Evolutionary conservation across 2,329 filamentous ascomycete genomes (phyloP).

Genomic region (Huntiella omanensis): DNA sequence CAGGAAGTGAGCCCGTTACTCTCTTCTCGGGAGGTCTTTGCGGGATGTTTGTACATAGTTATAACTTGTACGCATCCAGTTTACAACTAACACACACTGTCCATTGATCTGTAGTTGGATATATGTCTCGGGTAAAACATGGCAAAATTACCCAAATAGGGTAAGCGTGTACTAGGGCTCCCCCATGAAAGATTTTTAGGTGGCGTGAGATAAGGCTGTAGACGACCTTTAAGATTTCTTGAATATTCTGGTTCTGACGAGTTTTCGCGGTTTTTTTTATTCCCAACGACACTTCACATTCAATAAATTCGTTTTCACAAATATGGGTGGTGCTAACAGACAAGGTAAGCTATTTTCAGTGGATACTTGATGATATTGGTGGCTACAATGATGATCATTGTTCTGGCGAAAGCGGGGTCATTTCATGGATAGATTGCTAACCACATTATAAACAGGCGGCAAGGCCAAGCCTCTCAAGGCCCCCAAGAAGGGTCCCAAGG

Average conservation of each 20-base stretch:
- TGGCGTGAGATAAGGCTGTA: too few relatives aligned
- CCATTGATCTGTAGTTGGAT: too few relatives aligned
- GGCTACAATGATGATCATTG: neutral
- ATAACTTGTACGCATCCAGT: too few relatives aligned
- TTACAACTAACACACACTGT: too few relatives aligned
- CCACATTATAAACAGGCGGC: slow-evolving; percentile 35
- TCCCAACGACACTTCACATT: neutral
- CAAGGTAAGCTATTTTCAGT: slow-evolving; percentile 31
- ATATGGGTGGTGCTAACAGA: slow-evolving; percentile 48
- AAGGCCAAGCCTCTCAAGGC: slow-evolving; percentile 76
- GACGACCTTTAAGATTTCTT: too few relatives aligned
- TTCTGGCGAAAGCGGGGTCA: neutral
- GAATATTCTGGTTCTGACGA: neutral
- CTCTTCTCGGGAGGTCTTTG: too few relatives aligned
- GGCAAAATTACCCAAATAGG: too few relatives aligned
- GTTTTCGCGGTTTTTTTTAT: neutral
- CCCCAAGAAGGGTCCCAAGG: slow-evolving; percentile 62
- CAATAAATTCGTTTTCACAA: slow-evolving; percentile 15
- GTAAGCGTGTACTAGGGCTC: too few relatives aligned
- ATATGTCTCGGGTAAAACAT: too few relatives aligned
- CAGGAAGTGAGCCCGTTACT: too few relatives aligned
- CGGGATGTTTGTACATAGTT: too few relatives aligned
- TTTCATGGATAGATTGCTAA: slow-evolving; percentile 1
- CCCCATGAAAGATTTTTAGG: too few relatives aligned
- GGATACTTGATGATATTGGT: neutral